phyloP scores from a whole-genome alignment of 768 basidiomycete species.

The Tricholoma bakamatsutake region DNA sequence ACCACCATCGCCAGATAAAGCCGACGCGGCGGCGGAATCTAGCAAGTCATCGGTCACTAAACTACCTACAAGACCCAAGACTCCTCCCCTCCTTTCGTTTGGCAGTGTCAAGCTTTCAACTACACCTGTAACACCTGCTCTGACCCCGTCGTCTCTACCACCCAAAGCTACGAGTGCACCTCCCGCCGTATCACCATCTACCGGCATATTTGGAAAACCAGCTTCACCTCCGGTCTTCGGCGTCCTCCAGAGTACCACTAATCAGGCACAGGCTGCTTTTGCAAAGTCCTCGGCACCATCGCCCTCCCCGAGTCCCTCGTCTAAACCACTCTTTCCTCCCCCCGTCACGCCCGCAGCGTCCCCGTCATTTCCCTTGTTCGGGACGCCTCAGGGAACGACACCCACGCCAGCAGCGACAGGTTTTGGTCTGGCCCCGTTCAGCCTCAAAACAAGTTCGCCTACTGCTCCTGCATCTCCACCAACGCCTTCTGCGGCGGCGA shows the following conservation, averaged over 20 bases:
- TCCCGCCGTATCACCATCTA: background rate
- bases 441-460: slow-evolving; percentile 2
- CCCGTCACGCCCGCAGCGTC: background rate
- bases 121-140: background rate
- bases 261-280: background rate
- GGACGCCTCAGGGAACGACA: background rate
- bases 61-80: slow-evolving; percentile 35
- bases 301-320: background rate
- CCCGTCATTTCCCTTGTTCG: background rate
- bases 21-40: slow-evolving; percentile 20
- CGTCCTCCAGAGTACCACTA: background rate
- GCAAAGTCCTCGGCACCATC: background rate
- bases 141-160: background rate
- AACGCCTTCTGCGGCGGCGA: background rate
- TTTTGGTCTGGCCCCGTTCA: slow-evolving; percentile 1
- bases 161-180: slow-evolving; percentile 5
- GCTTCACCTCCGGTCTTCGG: background rate
- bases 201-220: background rate
- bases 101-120: slow-evolving; percentile 8
- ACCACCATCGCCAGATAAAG: slow-evolving; percentile 16
- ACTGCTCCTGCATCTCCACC: slow-evolving; percentile 3
- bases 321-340: background rate
- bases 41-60: slow-evolving; percentile 8
- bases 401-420: background rate
- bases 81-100: slow-evolving; percentile 40